phyloP scores from a whole-genome alignment of 352 stramenopile genomes.

The Bremia lactucae region DNA sequence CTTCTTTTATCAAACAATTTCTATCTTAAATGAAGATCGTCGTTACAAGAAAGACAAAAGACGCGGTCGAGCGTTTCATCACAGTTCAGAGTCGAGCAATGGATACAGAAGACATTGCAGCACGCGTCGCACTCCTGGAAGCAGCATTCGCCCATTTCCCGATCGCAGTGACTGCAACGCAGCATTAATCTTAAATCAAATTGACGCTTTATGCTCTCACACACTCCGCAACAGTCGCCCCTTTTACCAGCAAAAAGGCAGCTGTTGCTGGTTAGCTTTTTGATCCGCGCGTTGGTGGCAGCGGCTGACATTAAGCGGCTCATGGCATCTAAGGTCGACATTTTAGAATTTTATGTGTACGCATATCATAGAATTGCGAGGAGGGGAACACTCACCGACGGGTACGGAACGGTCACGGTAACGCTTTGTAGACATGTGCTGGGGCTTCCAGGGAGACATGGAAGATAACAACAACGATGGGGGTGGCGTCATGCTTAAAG shows the following conservation, averaged over 20 bases:
- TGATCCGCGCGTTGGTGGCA: constrained; percentile 56
- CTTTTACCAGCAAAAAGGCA: constrained; percentile 29
- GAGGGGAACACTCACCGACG: constrained; percentile 32
- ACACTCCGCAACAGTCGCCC: constrained; percentile 28
- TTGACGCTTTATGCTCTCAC: constrained; percentile 14
- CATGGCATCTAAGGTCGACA: constrained; percentile 38
- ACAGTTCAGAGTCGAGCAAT: constrained; percentile 81
- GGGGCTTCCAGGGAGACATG: constrained; percentile 53
- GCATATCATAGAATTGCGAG: background rate
- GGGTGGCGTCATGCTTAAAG: constrained; percentile 16
- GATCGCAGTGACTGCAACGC: constrained; percentile 57
- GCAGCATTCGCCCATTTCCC: constrained; percentile 48
- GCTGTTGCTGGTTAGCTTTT: constrained; percentile 39
- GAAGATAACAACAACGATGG: constrained; percentile 14
- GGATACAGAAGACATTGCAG: constrained; percentile 44
- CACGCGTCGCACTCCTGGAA: constrained; percentile 46
- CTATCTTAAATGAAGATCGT: constrained; percentile 21
- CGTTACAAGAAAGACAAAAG: constrained; percentile 68
- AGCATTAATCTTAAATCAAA: constrained; percentile 9
- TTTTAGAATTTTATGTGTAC: constrained; percentile 3
- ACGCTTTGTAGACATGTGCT: constrained; percentile 35
- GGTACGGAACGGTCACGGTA: constrained; percentile 57
- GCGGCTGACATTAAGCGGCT: constrained; percentile 70
- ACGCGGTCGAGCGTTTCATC: constrained; percentile 71
- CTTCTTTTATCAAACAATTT: no score